Percentiles rank a stretch among this genome's conserved stretches.
phyloP scores from a whole-genome alignment of 371 early-diverging fungal species.

The Zancudomyces culisetae region DNA sequence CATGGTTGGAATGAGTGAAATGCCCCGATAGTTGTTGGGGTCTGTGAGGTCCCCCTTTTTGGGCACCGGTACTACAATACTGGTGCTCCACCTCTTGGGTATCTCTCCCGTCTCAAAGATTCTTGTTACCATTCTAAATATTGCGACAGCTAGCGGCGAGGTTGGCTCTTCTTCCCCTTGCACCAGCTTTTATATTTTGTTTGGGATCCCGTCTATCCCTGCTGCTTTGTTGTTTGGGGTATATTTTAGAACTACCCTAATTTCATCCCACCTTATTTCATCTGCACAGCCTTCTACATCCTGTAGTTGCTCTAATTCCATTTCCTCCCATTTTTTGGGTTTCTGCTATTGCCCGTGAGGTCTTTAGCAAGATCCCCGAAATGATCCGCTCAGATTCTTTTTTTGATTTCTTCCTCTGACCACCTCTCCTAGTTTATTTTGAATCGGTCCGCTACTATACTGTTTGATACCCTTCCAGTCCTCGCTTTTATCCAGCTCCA shows the following conservation, averaged over 20 bases:
- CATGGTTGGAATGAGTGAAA: neutral
- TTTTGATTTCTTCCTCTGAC: too few species aligned
- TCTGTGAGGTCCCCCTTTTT: neutral
- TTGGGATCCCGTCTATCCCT: neutral
- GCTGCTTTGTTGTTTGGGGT: conserved; percentile 1
- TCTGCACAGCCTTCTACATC: neutral
- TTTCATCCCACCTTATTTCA: neutral
- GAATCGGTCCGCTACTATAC: too few species aligned
- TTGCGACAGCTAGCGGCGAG: neutral
- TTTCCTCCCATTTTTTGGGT: neutral
- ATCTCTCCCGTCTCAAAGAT: neutral
- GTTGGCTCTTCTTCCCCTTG: neutral
- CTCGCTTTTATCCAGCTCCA: too few species aligned
- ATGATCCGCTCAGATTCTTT: neutral
- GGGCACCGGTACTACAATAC: neutral
- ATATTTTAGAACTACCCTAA: neutral
- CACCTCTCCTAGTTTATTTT: too few species aligned
- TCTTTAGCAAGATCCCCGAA: neutral
- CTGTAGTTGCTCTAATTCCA: neutral
- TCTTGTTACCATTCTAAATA: neutral
- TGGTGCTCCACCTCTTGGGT: neutral
- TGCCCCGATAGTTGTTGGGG: neutral
- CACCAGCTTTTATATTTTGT: conserved; percentile 1
- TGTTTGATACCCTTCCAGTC: too few species aligned
- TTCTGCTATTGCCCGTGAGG: neutral